Conservation (phyloP, 1,284 basidiomycete species). For the Sutorius eximius region DNA sequence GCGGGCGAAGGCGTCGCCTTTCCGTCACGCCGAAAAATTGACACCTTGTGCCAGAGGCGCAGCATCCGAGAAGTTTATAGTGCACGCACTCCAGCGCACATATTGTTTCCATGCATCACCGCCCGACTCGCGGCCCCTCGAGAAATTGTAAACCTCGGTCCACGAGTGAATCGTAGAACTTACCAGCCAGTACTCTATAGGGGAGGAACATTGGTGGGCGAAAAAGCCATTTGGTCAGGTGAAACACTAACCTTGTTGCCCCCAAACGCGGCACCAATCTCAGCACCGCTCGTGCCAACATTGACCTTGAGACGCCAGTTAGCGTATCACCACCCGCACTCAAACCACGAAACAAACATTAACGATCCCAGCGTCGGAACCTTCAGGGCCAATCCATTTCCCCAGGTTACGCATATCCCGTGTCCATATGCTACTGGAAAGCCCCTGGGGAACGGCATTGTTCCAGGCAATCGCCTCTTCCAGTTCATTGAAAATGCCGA, state of each 20-base stretch:
- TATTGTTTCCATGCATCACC: slow-evolving; percentile 98
- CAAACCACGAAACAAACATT: slow-evolving; percentile 50
- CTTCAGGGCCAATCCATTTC: slow-evolving; percentile 88
- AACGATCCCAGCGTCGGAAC: slow-evolving; percentile 85
- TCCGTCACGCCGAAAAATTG: slow-evolving; percentile 58
- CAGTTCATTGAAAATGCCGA: slow-evolving; percentile 85
- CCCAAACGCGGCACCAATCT: slow-evolving; percentile 90
- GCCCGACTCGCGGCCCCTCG: slow-evolving; percentile 93
- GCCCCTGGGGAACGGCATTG: slow-evolving; percentile 87
- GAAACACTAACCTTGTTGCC: slow-evolving; percentile 77
- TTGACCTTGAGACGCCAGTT: slow-evolving; percentile 60
- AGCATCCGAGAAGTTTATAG: slow-evolving; percentile 88
- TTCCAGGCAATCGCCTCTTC: slow-evolving; percentile 92
- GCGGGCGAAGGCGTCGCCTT: slow-evolving; percentile 3
- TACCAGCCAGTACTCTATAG: slow-evolving; percentile 78
- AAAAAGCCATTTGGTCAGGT: slow-evolving; percentile 13
- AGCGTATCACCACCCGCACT: slow-evolving; percentile 4
- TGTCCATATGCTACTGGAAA: slow-evolving; percentile 92
- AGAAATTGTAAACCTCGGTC: slow-evolving; percentile 17
- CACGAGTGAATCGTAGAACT: slow-evolving; percentile 25
- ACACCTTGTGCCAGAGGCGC: slow-evolving; percentile 93
- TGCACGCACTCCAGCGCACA: slow-evolving; percentile 86
- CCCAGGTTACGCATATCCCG: slow-evolving; percentile 79
- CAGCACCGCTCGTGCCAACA: slow-evolving; percentile 91
- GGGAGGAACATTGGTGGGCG: slow-evolving; percentile 5